A percentile compares a stretch with the other conserved stretches of the same genome.
These are phyloP conservation scores for Metarhizium brunneum DNA, from an alignment of 2,329 filamentous ascomycete species.

Conservation along the genomic window DNA sequence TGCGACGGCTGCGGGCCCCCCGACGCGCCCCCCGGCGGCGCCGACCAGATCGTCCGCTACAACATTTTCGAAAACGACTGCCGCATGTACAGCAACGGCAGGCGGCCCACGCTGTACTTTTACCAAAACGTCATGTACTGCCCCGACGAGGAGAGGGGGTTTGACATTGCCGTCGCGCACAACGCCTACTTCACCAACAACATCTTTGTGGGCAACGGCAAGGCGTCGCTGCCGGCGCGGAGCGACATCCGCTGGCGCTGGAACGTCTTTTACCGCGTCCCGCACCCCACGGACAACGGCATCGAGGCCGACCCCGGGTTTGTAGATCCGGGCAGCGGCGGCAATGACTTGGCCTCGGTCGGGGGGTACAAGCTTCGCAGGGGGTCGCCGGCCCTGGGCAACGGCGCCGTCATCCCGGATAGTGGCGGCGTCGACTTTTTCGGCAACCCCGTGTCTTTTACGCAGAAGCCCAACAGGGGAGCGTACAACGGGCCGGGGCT, in stretches of 20 bases:
- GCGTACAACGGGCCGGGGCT: conserved; percentile 11
- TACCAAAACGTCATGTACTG: conserved; percentile 19
- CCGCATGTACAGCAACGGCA: conserved; percentile 14
- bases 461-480: conserved; percentile 11
- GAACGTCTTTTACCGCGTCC: conserved; percentile 15
- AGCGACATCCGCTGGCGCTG: conserved; percentile 11
- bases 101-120: conserved; percentile 12
- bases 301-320: conserved; percentile 10
- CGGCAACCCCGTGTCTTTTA: conserved; percentile 9
- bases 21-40: conserved; percentile 7
- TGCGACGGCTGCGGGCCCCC: conserved; percentile 15
- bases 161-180: conserved; percentile 11
- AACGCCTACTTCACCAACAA: conserved; percentile 15
- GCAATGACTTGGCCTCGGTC: conserved; percentile 6
- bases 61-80: conserved; percentile 18
- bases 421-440: conserved; percentile 14
- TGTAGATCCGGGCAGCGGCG: conserved; percentile 6
- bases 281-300: conserved; percentile 9
- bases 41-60: conserved; percentile 16
- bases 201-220: conserved; percentile 15
- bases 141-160: conserved; percentile 7
- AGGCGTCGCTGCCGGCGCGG: conserved; percentile 10
- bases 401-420: conserved; percentile 8
- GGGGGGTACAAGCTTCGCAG: conserved; percentile 10
- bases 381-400: conserved; percentile 10